These are phyloP conservation scores for Chlorophyllum brunneum DNA, from an alignment of 768 basidiomycete species.

Conservation along the genomic window DNA sequence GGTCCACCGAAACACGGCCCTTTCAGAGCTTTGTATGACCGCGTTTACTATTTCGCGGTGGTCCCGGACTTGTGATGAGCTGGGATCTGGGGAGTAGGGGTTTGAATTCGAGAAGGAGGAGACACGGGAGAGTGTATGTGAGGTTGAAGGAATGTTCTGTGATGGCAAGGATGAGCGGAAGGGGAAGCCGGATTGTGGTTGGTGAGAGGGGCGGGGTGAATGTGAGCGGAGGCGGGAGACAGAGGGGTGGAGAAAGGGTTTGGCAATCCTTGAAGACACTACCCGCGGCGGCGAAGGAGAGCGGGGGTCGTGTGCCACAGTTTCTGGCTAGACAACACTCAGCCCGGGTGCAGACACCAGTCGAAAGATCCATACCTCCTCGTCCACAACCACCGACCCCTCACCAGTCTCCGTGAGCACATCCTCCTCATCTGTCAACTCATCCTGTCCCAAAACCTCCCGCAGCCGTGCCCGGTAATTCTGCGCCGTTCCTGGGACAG, in stretches of 20 bases:
- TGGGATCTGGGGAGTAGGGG: neutral
- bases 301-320: conserved; percentile 22
- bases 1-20: conserved; percentile 77
- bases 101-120: conserved; percentile 52
- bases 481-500: conserved; percentile 30
- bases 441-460: conserved; percentile 68
- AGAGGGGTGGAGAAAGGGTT: conserved; percentile 67
- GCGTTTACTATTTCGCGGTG: conserved; percentile 5
- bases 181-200: neutral
- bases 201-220: conserved; percentile 41
- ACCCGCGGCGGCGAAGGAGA: conserved; percentile 32
- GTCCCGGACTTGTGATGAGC: neutral
- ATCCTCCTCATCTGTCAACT: conserved; percentile 38
- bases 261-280: conserved; percentile 36
- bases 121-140: conserved; percentile 65
- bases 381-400: conserved; percentile 32
- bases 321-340: conserved; percentile 6
- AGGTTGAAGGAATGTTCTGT: conserved; percentile 48
- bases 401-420: conserved; percentile 45
- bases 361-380: conserved; percentile 27
- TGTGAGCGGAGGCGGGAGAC: conserved; percentile 78
- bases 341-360: conserved; percentile 3
- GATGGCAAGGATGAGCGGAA: conserved; percentile 42
- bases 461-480: conserved; percentile 67
- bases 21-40: conserved; percentile 22